Base-by-base conservation (phyloP, 2,329 filamentous ascomycete species). In the Tolypocladium pustulatum region DNA sequence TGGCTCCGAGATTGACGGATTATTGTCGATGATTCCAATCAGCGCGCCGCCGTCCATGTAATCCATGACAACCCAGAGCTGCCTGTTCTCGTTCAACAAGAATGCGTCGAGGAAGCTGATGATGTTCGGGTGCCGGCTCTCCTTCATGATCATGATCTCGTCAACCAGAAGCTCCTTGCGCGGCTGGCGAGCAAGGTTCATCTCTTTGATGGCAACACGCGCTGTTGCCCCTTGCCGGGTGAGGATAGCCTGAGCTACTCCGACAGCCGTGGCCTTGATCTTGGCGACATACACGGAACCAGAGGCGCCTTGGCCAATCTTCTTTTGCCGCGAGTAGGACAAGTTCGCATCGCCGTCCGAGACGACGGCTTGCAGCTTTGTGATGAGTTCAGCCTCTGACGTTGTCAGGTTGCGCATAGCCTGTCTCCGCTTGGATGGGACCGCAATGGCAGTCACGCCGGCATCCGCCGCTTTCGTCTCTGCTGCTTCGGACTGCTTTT, bases 1-100 rank as follows among this genome's bases (percentile, higher is more conserved):
- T 71, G 96, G 90, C 73, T 99, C 94, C 8, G 89, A 91, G 66
- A 99, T 97, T 58, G 87, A 85, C 2, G 88, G 84, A 74, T 97
- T 99, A 77, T 97, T 97, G 75, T 99, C 94, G 75, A 99, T 99
- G 60, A 99, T 91, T 78, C 99, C 94, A 1, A 94, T 99, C 72
- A 99, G 78, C 62, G 94, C 90, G 76, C 94, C 94, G 67, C 94
- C 94, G 76, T 99, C 94, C 94, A 99, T 99, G 69, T 92, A 99
- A 77, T 99, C 94, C 94, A 99, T 96, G 57, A 99, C 93, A 13
- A 99, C 91, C 94, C 94, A 99, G n/a, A 99, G 82, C 73, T 99
- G 94, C 58, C 89, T 84, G 68, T 90, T 91, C 73, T 94, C 93
- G 72, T 97, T 96, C 68, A 94, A 90, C 69, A 99, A 78, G 80